Evolutionary conservation across 169 alveolate species (phyloP), one percentile per base, ranked within the genome.

Genomic region (Neospora caninum): DNA sequence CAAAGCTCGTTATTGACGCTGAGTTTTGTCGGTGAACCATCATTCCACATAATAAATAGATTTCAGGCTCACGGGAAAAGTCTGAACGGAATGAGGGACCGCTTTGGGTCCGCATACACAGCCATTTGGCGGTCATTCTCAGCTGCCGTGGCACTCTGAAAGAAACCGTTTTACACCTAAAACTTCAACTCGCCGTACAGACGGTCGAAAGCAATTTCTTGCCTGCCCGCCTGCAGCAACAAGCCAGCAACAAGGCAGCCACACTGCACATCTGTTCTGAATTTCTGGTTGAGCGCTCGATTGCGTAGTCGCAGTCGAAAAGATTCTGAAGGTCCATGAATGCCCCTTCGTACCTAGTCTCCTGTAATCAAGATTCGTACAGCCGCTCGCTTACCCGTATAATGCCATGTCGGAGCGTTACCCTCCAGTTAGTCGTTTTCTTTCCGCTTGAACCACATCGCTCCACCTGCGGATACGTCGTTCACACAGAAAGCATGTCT

Each of bases 371-470:
- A 49, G 58, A 13, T 49, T 49, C 58, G 4, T 13, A 4, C 58
- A 7, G 9, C 20, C 43, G 13, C 4, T 31, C 20, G 39, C 89
- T 82, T 42, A 82, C 89, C 31, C 89, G 53, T 22, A 82, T 82
- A 31, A 82, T 82, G 38, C 89, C 89, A 82, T 82, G 89, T 9
- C 89, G 89, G 54, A 82, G 64, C 67, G 67, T 82, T 29, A 82
- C 67, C 27, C 64, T 82, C 89, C 89, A 82, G 89, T 82, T 82
- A 0, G 64, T 82, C 67, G 89, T 42, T 43, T 82, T 82, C 89
- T 42, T 82, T 4, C 89, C 89, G 89, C 89, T 82, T 39, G 89
- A 82, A 42, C 89, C 89, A 36, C 89, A 82, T 27, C 89, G 89
- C 31, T 82, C 67, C 64, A 82, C 89, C 89, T 82, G 89, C 1